Conservation (phyloP, 1,284 basidiomycete genomes). For the Xerocomus minutiporus region DNA sequence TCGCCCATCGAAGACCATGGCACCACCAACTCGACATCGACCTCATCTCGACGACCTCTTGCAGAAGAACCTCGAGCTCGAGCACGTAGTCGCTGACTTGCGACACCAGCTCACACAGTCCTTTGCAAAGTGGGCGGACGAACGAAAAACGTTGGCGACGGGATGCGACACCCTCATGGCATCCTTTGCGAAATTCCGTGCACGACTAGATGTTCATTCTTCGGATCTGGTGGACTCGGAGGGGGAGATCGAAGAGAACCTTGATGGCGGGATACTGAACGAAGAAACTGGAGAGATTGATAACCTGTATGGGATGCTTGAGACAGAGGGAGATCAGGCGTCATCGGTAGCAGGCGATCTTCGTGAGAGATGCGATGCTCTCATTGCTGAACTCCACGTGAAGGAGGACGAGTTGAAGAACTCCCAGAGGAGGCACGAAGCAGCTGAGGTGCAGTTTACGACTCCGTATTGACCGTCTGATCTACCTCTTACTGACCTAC, state of each 20-base stretch:
- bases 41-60: slow-evolving; percentile 28
- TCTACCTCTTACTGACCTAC: slow-evolving; percentile 8
- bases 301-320: neutral
- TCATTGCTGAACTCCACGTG: slow-evolving; percentile 17
- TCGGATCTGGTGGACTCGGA: slow-evolving; percentile 23
- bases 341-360: slow-evolving; percentile 3
- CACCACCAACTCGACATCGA: slow-evolving; percentile 24
- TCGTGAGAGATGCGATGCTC: slow-evolving; percentile 16
- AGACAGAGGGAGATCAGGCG: slow-evolving; percentile 12
- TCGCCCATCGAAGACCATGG: slow-evolving; percentile 13
- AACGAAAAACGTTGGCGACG: slow-evolving; percentile 22
- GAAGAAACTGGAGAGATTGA: slow-evolving; percentile 21
- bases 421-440: slow-evolving; percentile 16
- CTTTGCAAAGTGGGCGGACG: slow-evolving; percentile 29
- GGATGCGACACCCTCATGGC: slow-evolving; percentile 29
- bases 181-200: slow-evolving; percentile 32
- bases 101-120: slow-evolving; percentile 31
- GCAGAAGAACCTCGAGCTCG: slow-evolving; percentile 29
- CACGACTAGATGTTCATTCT: slow-evolving; percentile 18
- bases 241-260: slow-evolving; percentile 26
- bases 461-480: neutral
- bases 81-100: slow-evolving; percentile 27
- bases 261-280: slow-evolving; percentile 13
- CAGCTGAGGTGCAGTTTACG: slow-evolving; percentile 19
- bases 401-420: slow-evolving; percentile 22